Evolutionary conservation across 2,329 filamentous ascomycete genomes (phyloP).

Genomic region (Zarea fungicola): DNA sequence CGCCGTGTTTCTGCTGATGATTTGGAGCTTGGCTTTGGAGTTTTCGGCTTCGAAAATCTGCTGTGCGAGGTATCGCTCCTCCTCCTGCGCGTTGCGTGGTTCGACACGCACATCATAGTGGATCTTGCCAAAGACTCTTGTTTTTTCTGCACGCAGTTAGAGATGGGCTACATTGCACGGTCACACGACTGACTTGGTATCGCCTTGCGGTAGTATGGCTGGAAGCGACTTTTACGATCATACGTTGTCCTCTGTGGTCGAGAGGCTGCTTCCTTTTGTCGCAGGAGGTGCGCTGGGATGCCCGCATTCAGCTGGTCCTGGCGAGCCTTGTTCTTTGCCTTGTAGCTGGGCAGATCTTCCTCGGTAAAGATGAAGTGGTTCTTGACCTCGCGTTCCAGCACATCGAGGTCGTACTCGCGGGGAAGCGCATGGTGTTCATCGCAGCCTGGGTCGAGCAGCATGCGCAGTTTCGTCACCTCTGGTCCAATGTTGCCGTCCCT

Average conservation of each 20-base stretch:
- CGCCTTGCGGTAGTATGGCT: constrained; percentile 63
- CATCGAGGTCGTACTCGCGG: constrained; percentile 79
- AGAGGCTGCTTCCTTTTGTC: constrained; percentile 28
- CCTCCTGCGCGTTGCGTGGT: constrained; percentile 66
- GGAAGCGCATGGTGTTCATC: constrained; percentile 70
- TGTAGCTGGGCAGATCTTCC: constrained; percentile 67
- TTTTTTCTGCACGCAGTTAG: constrained; percentile 60
- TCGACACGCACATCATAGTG: constrained; percentile 72
- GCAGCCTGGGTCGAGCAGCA: constrained; percentile 62
- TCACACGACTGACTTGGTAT: constrained; percentile 61
- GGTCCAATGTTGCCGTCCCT: constrained; percentile 29
- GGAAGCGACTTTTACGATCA: constrained; percentile 39
- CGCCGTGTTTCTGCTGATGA: constrained; percentile 46
- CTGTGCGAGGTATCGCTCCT: constrained; percentile 57
- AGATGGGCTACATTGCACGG: not conserved
- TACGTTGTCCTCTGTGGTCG: constrained; percentile 40
- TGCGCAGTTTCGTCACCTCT: constrained; percentile 40
- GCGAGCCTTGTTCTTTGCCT: constrained; percentile 44
- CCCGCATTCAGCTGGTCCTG: constrained; percentile 53
- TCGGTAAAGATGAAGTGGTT: constrained; percentile 94
- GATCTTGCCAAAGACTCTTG: constrained; percentile 66
- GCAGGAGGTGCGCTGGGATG: constrained; percentile 53
- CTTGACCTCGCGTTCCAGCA: constrained; percentile 57
- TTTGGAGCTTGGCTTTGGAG: constrained; percentile 44
- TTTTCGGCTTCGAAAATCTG: constrained; percentile 47